Percentiles rank a stretch among this genome's conserved stretches.
Conservation (phyloP, 2,329 filamentous ascomycete species). For the Aspergillus japonicus region DNA sequence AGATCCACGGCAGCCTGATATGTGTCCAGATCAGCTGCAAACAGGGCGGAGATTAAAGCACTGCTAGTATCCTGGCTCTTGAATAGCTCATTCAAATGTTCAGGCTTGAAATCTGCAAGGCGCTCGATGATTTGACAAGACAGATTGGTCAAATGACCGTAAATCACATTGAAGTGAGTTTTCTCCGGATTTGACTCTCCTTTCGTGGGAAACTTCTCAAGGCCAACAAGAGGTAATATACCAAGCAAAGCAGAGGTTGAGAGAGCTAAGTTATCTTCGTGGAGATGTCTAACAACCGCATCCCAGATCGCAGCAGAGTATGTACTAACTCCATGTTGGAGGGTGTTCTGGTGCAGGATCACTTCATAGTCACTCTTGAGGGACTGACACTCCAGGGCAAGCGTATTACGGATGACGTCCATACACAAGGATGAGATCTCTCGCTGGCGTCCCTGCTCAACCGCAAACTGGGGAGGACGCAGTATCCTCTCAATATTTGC, state of each 20-base stretch:
- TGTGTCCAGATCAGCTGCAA: conserved; percentile 76
- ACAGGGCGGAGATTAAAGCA: conserved; percentile 73
- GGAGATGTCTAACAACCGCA: conserved; percentile 66
- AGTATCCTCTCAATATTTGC: conserved; percentile 59
- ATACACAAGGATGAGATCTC: conserved; percentile 58
- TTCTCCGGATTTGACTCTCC: conserved; percentile 52
- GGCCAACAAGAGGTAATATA: conserved; percentile 66
- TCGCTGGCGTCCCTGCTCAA: conserved; percentile 49
- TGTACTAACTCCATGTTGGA: conserved; percentile 66
- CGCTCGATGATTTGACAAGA: conserved; percentile 75
- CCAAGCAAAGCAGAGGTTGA: conserved; percentile 72
- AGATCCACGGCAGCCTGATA: conserved; percentile 78
- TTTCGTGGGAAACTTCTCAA: conserved; percentile 68
- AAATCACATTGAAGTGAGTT: conserved; percentile 73
- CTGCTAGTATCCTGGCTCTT: conserved; percentile 66
- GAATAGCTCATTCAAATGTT: conserved; percentile 69
- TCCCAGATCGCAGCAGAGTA: conserved; percentile 78
- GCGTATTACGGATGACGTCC: conserved; percentile 63
- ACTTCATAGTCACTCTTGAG: conserved; percentile 67
- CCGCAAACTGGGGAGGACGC: conserved; percentile 51
- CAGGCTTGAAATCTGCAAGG: conserved; percentile 70
- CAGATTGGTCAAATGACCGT: conserved; percentile 60
- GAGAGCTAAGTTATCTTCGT: conserved; percentile 66
- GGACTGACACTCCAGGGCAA: conserved; percentile 70
- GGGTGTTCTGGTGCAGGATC: conserved; percentile 59